Base-by-base conservation (phyloP, 1,139 yeast genomes). In the Debaryomyces subglobosus region DNA sequence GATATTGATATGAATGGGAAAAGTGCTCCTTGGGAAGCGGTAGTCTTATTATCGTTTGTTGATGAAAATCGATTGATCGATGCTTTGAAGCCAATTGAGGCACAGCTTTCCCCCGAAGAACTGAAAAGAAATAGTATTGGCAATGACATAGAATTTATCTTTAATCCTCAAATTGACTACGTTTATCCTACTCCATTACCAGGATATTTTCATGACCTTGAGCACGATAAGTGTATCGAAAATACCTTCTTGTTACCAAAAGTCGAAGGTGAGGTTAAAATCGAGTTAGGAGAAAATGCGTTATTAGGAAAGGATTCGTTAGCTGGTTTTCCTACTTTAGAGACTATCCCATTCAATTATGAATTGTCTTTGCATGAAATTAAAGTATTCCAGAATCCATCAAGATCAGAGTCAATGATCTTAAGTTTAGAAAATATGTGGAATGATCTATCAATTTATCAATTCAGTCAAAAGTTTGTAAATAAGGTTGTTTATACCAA, bases 21-120 rank as follows among this genome's bases (percentile, higher is more conserved):
- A 65, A 89, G 92, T 48, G 96, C 96, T 6, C 86, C 89, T 44
- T 94, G 99, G 99, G 99, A 94, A 71, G 98, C 98, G 7, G 97
- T 94, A 48, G 97, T 94, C n/a, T 81, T 90, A 62, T 80, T 94
- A 53, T 87, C 96, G 10, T 95, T 95, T 75, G 97, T 94, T 46
- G 98, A 95, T 57, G 92, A 88, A 61, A 71, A 80, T 32, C 78
- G 94, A 53, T 77, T 94, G 51, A 71, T 88, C 45, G 82, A 77
- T 2, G 92, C 94, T 0, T 81, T 95, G 77, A 76, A 71, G 43
- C 87, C 96, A 1, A 67, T 75, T 39, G 88, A 89, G 50, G 62
- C 70, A 0, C 78, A 77, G 51, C 72, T 95, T 49, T 71, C 85
- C 1, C 79, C 86, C 0, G 92, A 82, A 39, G 99, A 95, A 63